phyloP scores from a whole-genome alignment of 2,329 filamentous ascomycete species.

The Alternaria conjuncta region DNA sequence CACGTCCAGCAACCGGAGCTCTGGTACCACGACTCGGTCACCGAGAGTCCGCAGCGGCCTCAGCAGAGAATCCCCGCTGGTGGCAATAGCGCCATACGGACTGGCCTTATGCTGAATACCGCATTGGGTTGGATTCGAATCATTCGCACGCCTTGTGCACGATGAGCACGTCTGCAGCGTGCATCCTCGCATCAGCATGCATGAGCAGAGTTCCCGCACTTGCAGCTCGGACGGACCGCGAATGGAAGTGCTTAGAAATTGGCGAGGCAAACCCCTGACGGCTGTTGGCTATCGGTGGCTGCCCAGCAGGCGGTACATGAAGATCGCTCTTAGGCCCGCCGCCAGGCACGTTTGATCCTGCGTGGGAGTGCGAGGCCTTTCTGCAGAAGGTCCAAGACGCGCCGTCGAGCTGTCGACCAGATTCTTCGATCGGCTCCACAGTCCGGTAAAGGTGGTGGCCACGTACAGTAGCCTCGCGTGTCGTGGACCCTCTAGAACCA shows the following conservation, averaged over 20 bases:
- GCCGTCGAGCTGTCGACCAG: slow-evolving; percentile 3
- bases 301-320: slow-evolving; percentile 14
- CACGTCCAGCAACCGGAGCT: slow-evolving; percentile 12
- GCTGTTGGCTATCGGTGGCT: slow-evolving; percentile 7
- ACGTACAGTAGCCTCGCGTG: slow-evolving; percentile 5
- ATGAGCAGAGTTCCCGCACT: slow-evolving; percentile 35
- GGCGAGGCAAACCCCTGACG: slow-evolving; percentile 22
- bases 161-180: slow-evolving; percentile 31
- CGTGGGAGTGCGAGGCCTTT: not conserved
- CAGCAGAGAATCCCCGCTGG: slow-evolving; percentile 20
- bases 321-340: slow-evolving; percentile 17
- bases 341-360: slow-evolving; percentile 12
- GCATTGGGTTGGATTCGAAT: slow-evolving; percentile 34
- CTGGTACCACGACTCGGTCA: slow-evolving; percentile 35
- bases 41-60: slow-evolving; percentile 14
- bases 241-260: slow-evolving; percentile 23
- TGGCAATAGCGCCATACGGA: slow-evolving; percentile 31
- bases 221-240: slow-evolving; percentile 25
- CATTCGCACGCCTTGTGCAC: slow-evolving; percentile 37
- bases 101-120: slow-evolving; percentile 26
- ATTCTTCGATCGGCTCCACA: slow-evolving; percentile 10
- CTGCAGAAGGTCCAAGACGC: not conserved
- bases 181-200: slow-evolving; percentile 35
- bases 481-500: slow-evolving; percentile 2
- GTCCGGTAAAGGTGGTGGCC: slow-evolving; percentile 10